Base-by-base conservation (phyloP, 139 green algal genomes). In the Mesotaenium endlicherianum region DNA sequence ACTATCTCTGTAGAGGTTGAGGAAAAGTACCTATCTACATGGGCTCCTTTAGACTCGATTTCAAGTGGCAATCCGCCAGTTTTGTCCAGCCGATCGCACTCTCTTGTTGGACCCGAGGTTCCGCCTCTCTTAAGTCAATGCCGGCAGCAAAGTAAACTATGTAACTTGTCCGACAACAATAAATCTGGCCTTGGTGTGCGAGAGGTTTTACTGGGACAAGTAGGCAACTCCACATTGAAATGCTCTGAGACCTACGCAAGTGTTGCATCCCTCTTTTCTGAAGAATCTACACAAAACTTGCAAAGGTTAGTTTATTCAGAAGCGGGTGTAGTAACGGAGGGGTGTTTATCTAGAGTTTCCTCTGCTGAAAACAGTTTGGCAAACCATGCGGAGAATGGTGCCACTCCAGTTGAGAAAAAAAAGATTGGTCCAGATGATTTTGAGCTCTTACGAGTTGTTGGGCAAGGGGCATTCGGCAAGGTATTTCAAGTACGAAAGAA, bases 401-500 rank as follows among this genome's bases (percentile, higher is more conserved):
- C 1, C 0, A 16, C 30, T 34, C 6, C 34, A 34, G 71, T 30
- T 34, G 41, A 80, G 71, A 36, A 17, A 17, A 20, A 84, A 16
- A 83, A 71, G 39, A 6, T 86, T 8, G 80, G 80, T 20, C 80
- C 80, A 17, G 30, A 91, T 20, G 93, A 98, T 85, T 99, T 99
- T 89, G 92, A 98, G 69, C 87, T 99, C 77, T 88, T 99, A 69
- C 82, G 91, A 0, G 92, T 98, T 2, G 94, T 99, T 57, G 96
- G 96, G 0, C 94, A 98, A 87, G 96, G 96, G 39, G 94, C 96
- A 5, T 99, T 99, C 87, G 96, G 96, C 80, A 99, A 98, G 91
- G 88, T 91, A 34, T 91, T 90, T 75, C 84, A 90, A 11, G 76
- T 87, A 11, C 55, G 41, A 42, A 86, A 89, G 83, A 86, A 85